phyloP scores from a whole-genome alignment of 257 asterid genomes.

The Solanum habrochaites region DNA sequence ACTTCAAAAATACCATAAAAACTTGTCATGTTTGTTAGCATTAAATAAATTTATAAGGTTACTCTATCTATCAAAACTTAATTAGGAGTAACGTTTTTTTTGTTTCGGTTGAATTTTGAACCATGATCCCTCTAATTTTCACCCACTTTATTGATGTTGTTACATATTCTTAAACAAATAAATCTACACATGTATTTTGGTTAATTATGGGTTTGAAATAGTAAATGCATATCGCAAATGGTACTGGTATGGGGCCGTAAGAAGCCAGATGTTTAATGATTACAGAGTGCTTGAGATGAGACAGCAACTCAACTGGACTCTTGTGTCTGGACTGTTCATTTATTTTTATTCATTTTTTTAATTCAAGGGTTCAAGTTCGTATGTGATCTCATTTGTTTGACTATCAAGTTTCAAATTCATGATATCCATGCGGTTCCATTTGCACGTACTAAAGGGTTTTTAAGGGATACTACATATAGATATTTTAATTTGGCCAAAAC shows the following conservation, averaged over 20 bases:
- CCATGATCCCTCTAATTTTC: not conserved
- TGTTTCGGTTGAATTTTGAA: too few relatives aligned
- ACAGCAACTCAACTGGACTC: not conserved
- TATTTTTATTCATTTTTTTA: not conserved
- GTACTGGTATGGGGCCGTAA: not conserved
- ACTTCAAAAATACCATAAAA: not conserved
- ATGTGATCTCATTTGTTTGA: slow-evolving; percentile 7
- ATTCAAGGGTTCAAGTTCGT: not conserved
- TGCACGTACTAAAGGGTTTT: not conserved
- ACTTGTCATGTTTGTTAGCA: not conserved
- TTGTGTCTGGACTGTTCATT: not conserved
- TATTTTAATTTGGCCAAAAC: not conserved
- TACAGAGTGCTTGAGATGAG: not conserved
- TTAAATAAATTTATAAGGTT: too few relatives aligned
- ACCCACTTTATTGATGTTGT: not conserved
- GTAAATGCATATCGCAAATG: not conserved
- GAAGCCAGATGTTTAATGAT: not conserved
- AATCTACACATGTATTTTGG: not conserved
- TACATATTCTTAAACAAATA: not conserved
- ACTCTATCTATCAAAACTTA: not conserved
- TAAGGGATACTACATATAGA: not conserved
- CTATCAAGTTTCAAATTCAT: not conserved
- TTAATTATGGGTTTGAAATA: not conserved
- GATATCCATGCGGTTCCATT: not conserved
- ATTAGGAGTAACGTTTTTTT: not conserved